These are phyloP conservation scores for Cercospora canescens DNA, from an alignment of 2,329 filamentous ascomycete genomes.

Conservation along the genomic window DNA sequence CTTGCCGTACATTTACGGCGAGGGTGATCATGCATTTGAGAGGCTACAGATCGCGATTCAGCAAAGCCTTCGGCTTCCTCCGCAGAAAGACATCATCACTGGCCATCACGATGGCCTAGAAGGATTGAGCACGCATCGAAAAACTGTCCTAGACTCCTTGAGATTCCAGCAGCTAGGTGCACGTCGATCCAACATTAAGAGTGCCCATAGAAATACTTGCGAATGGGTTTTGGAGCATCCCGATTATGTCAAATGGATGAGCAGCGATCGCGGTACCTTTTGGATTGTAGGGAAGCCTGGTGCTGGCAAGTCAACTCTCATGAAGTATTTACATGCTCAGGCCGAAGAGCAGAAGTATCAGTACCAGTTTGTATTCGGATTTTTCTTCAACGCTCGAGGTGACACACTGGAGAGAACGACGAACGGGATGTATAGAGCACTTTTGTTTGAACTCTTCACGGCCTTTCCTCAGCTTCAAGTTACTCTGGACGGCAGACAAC, in stretches of 20 bases:
- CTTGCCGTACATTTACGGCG: background rate
- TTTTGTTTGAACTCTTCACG: background rate
- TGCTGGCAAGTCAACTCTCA: background rate
- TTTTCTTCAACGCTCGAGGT: background rate
- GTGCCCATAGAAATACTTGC: background rate
- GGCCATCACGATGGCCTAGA: background rate
- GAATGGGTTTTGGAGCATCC: background rate
- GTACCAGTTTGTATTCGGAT: background rate
- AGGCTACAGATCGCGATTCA: background rate
- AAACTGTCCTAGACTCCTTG: background rate
- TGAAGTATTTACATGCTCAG: background rate
- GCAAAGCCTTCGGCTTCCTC: background rate
- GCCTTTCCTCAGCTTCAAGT: background rate
- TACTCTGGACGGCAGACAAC: background rate
- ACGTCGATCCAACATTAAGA: background rate
- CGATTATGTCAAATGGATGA: background rate
- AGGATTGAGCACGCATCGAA: background rate
- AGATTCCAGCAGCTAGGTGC: background rate
- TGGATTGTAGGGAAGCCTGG: background rate
- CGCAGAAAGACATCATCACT: background rate
- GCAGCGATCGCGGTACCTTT: background rate
- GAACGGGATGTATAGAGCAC: background rate
- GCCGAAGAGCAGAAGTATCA: background rate
- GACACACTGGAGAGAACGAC: background rate
- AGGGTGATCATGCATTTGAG: background rate